Base-by-base conservation (phyloP, 1,284 basidiomycete species). In the Pseudozyma flocculosa region DNA sequence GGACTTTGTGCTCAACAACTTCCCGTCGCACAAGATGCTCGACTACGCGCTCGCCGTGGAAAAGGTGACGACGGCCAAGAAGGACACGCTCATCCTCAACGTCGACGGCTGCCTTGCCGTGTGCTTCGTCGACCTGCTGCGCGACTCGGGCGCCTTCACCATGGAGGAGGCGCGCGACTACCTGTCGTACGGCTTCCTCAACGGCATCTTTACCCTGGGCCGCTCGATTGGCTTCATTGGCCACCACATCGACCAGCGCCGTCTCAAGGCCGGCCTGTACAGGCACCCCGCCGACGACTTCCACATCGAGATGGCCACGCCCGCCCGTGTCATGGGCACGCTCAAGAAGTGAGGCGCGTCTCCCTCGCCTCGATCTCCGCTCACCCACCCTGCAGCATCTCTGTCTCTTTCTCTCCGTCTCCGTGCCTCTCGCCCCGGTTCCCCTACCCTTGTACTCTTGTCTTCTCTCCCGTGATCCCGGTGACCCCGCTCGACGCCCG, bases 11-110 rank as follows among this genome's bases (percentile, higher is more conserved):
- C 83, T 80, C 81, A 92, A 95, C 83, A 83, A 95, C 84, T 98
- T 98, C 89, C 93, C 93, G 8, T 88, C 86, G 52, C 76, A 78
- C 67, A 75, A 76, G 52, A 72, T 80, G 68, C 87, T 98, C 78
- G 94, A 98, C 83, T 98, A 96, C 76, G 94, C 94, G n/a, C 86
- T 97, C 55, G 92, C 91, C 40, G 92, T 97, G 67, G 93, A 98
- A 84, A 92, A 90, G 81, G 93, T 97, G 52, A 97, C 94, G 38
- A 94, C 92, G 42, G 83, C 91, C 54, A 98, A 98, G 87, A 96
- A 97, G 83, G 92, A 94, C 80, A 93, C 92, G 36, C 85, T 69
- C 29, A 61, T 64, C 40, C 59, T 51, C 49, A 66, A 45, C 82
- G 93, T 97, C 72, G 93, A 97, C 71, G 93, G 93, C 43, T 94